Conservation (phyloP, 176 grass and related monocot species). For the Guadua angustifolia region DNA sequence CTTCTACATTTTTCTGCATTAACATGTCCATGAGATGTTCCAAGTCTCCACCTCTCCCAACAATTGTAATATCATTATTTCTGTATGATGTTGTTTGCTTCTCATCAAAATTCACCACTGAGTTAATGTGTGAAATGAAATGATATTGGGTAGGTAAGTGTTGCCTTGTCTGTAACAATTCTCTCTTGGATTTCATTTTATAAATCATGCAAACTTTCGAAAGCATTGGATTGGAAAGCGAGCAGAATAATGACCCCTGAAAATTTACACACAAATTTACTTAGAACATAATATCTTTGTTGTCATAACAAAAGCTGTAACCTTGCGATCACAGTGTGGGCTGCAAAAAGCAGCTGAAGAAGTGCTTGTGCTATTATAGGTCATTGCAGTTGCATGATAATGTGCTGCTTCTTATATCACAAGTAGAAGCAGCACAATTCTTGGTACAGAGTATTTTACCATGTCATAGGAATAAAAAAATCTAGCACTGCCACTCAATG, state of each 20-base stretch:
- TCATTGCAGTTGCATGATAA: not conserved
- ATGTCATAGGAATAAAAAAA: no score
- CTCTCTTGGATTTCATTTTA: constrained; percentile 59
- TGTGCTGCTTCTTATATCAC: not conserved
- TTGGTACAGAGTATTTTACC: no score
- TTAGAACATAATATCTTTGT: not conserved
- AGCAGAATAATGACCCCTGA: constrained; percentile 56
- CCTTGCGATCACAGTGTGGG: not conserved
- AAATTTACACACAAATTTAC: constrained; percentile 25
- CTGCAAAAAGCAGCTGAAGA: not conserved
- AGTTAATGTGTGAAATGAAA: constrained; percentile 51
- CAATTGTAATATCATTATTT: constrained; percentile 40
- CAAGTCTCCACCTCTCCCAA: constrained; percentile 42
- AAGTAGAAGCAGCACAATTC: not conserved
- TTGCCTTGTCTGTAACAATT: constrained; percentile 47
- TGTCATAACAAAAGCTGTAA: constrained; percentile 10
- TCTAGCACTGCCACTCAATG: no score
- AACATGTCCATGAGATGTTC: constrained; percentile 36
- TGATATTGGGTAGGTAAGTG: constrained; percentile 48
- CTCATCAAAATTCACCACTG: constrained; percentile 31
- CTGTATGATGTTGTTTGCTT: constrained; percentile 56
- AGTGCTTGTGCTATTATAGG: constrained; percentile 13
- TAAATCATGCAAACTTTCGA: constrained; percentile 49
- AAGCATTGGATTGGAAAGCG: no score
- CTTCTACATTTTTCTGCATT: constrained; percentile 10